Base-by-base conservation (phyloP, 1,284 basidiomycete genomes). In the Ceratobasidium papillatum region DNA sequence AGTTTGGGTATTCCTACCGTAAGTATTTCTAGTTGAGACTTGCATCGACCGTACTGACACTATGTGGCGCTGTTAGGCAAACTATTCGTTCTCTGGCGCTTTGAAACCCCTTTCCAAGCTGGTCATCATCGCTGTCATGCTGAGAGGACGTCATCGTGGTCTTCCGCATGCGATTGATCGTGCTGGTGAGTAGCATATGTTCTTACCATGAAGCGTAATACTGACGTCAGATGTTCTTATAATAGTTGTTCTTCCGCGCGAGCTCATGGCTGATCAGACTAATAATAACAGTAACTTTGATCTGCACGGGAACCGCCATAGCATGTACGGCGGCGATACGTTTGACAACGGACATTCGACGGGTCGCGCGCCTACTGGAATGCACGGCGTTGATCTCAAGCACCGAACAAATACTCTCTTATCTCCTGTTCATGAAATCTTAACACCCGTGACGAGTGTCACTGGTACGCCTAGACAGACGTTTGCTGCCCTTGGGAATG, bases 61-160 rank as follows among this genome's bases (percentile, higher is more conserved):
- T 22, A 43, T 27, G 38, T 27, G 22, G 58, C 56, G 56, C 30
- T 49, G 58, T 1, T 66, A 93, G 92, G 84, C 86, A 79, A 91
- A 91, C 79, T 94, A 89, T 79, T 95, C 94, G 0, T 87, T 98
- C 66, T 90, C 89, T 5, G 96, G 95, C 0, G 87, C 91, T 7
- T 89, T 97, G 77, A 84, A 87, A 8, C 89, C 91, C 0, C 82
- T 98, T 2, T 96, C 95, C 0, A 99, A 98, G 82, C 86, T 99
- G 27, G 90, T 98, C 69, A 81, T 98, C 25, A 90, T 89, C 78
- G 80, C 87, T 3, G 95, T 98, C 78, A 98, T 99, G 94, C 85
- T 99, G 72, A 91, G 96, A 77, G 96, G 96, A 8, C 87, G 96
- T 12, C 96, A 99, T 82, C 90, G 97, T 61, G 95, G 95, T 36